These are phyloP conservation scores for Clarireedia hainanense DNA, from an alignment of 2,329 filamentous ascomycete genomes.

Conservation along the genomic window DNA sequence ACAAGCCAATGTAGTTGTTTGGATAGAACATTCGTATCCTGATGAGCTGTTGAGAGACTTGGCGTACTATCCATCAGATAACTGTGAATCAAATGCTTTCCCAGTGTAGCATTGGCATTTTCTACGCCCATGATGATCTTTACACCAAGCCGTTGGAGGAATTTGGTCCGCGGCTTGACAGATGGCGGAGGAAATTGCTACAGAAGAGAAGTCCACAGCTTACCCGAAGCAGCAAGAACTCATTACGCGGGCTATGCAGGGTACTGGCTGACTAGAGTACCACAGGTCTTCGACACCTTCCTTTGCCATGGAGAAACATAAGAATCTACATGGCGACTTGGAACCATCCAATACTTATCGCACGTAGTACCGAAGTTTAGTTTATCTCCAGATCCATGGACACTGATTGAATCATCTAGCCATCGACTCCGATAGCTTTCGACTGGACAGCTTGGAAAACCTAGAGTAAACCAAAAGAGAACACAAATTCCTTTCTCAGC, in stretches of 20 bases:
- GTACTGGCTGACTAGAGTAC: too few relatives aligned
- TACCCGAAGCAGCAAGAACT: too few relatives aligned
- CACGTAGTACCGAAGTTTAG: constrained; percentile 14
- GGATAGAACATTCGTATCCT: not conserved
- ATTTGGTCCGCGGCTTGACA: not conserved
- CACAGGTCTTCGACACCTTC: not conserved
- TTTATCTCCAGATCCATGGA: constrained; percentile 30
- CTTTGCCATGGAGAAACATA: not conserved
- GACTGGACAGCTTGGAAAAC: constrained; percentile 33
- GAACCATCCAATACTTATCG: constrained; percentile 19
- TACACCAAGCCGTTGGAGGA: not conserved
- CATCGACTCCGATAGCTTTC: constrained; percentile 30
- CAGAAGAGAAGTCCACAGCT: too few relatives aligned
- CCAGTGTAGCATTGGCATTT: not conserved
- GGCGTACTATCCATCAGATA: not conserved
- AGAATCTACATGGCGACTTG: constrained; percentile 7
- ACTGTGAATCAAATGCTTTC: not conserved
- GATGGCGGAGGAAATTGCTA: too few relatives aligned
- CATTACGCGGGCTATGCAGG: too few relatives aligned
- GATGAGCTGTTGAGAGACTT: not conserved
- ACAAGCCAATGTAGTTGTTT: not conserved
- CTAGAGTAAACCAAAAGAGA: not conserved
- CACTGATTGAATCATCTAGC: constrained; percentile 30
- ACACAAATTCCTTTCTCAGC: not conserved
- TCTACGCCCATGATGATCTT: not conserved